Evolutionary conservation across 208 protist species (phyloP).

Genomic region (Porcisia deanei): DNA sequence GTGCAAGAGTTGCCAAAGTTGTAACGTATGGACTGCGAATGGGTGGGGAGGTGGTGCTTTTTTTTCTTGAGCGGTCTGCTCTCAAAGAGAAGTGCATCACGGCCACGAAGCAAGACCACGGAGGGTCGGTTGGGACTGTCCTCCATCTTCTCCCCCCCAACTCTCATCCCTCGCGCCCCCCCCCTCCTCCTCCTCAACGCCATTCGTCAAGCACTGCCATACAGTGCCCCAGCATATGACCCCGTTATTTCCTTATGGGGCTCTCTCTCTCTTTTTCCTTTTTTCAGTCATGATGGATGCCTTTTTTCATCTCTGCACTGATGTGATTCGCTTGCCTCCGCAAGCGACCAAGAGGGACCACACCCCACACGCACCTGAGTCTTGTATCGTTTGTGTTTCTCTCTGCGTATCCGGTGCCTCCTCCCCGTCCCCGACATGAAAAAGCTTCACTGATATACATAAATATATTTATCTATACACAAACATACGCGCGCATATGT

Average conservation of each 20-base stretch:
- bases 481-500: not conserved
- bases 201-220: no score
- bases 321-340: not conserved
- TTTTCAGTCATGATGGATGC: no score
- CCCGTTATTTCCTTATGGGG: no score
- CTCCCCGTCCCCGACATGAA: no score
- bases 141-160: not conserved
- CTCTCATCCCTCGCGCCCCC: not conserved
- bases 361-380: no score
- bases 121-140: not conserved
- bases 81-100: not conserved
- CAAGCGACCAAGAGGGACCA: no score
- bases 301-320: not conserved
- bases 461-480: not conserved
- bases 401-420: no score
- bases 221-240: no score
- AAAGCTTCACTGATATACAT: no score
- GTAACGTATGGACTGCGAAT: slow-evolving; percentile 9
- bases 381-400: no score
- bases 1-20: slow-evolving; percentile 49
- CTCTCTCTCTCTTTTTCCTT: no score
- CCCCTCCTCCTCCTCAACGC: not conserved
- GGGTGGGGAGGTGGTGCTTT: not conserved
- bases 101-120: not conserved
- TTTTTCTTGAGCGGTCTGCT: not conserved